Evolutionary conservation across 345 rosid species (phyloP).

Genomic region (Euphorbia tirucalli): DNA sequence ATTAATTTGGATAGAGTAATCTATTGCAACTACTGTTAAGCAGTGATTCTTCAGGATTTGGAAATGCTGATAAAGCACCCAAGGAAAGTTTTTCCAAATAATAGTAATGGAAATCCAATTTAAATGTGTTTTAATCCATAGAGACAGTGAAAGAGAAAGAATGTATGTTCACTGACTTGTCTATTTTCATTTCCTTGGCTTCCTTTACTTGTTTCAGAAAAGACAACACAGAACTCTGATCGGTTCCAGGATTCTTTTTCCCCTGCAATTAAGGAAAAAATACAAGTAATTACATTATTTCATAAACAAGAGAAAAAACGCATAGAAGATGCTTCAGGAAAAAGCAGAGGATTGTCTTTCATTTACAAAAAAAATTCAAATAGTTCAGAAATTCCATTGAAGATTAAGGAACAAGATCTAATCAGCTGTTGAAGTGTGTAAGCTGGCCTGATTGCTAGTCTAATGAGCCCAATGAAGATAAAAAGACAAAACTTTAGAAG

Average conservation of each 20-base stretch:
- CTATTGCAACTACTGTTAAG: not conserved
- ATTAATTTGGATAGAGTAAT: not conserved
- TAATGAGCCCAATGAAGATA: not conserved
- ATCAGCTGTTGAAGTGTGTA: not conserved
- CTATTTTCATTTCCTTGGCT: conserved; percentile 89
- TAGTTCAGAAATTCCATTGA: too few species aligned
- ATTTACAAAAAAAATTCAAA: too few species aligned
- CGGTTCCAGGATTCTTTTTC: conserved; percentile 87
- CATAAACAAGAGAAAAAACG: not conserved
- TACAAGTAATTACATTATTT: not conserved
- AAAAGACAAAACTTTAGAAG: not conserved
- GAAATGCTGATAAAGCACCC: not conserved
- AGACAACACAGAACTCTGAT: conserved; percentile 49
- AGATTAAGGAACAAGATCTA: too few species aligned
- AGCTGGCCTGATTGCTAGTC: not conserved
- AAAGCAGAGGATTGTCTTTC: too few species aligned
- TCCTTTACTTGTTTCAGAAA: conserved; percentile 57
- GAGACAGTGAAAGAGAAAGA: not conserved
- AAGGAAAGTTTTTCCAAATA: not conserved
- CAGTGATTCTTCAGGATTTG: not conserved
- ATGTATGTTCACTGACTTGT: conserved; percentile 48
- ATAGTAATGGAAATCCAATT: not conserved
- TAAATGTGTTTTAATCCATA: not conserved
- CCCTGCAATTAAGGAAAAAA: conserved; percentile 50
- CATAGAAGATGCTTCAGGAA: too few species aligned